Evolutionary conservation across 257 asterid species (phyloP).

Genomic region (Salvia miltiorrhiza): DNA sequence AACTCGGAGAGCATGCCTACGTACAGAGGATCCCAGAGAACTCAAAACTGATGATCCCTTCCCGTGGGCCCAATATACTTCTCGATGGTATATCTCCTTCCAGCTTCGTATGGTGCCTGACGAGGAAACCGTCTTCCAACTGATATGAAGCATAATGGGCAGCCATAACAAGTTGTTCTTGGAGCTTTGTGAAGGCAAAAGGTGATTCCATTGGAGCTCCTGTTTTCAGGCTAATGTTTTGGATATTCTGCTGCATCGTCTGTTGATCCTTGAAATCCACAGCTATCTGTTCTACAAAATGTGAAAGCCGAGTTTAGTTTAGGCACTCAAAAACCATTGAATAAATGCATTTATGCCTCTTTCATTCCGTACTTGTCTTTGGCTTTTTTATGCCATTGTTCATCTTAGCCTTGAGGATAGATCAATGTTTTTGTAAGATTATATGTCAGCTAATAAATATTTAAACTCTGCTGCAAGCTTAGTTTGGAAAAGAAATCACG

Average conservation of each 20-base stretch:
- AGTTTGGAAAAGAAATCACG: too few species aligned
- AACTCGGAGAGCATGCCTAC: slow-evolving; percentile 92
- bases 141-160: slow-evolving; percentile 92
- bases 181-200: slow-evolving; percentile 85
- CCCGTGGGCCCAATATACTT: slow-evolving; percentile 89
- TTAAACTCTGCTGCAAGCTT: too few species aligned
- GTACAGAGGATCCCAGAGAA: slow-evolving; percentile 87
- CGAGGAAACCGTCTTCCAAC: slow-evolving; percentile 70
- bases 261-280: slow-evolving; percentile 93
- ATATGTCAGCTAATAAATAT: too few species aligned
- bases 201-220: slow-evolving; percentile 99
- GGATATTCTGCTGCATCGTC: slow-evolving; percentile 96
- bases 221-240: slow-evolving; percentile 86
- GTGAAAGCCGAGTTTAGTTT: slow-evolving; percentile 88
- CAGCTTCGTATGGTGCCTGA: slow-evolving; percentile 87
- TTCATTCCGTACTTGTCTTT: too few species aligned
- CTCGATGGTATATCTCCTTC: slow-evolving; percentile 96
- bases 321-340: slow-evolving; percentile 94
- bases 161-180: slow-evolving; percentile 88
- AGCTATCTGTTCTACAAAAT: slow-evolving; percentile 94
- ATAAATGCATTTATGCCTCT: slow-evolving; percentile 89
- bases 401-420: too few species aligned
- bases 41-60: slow-evolving; percentile 80
- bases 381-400: too few species aligned
- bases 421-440: too few species aligned